Base-by-base conservation (phyloP, 169 alveolate genomes). In the Babesia caballi region DNA sequence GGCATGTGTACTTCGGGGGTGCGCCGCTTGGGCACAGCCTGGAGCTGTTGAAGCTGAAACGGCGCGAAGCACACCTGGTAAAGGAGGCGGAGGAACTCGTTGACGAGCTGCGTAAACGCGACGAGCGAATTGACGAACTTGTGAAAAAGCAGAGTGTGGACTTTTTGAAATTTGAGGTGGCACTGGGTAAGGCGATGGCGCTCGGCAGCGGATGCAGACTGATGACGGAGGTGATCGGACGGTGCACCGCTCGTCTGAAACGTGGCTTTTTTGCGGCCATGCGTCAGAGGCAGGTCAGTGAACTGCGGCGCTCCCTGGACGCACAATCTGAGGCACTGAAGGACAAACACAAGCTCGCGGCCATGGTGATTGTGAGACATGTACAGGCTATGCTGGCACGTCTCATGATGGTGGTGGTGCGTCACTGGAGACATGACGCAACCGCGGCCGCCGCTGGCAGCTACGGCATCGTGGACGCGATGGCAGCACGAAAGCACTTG, bases 1-100 rank as follows among this genome's bases (percentile, higher is more conserved):
- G 82, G n/a, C 82, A 77, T 47, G 72, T 77, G 6, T 77, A 53
- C 74, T 77, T 77, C 36, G 82, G 67, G 17, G 85, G 85, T 8
- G 42, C 58, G 49, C 85, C 85, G 33, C 56, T 77, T 5, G 46
- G 72, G 11, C 72, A 54, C 44, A 59, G 85, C 32, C 27, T 54
- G 33, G 67, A 77, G 58, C 28, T 61, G 4, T 30, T 66, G 19
- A n/a, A 19, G 52, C 28, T 51, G 21, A 58, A 60, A 21, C 53
- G 73, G 25, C 28, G 33, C n/a, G 61, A 66, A 27, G 44, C 30
- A 41, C 51, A 23, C 12, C 32, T 36, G 17, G 32, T 12, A 9
- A 40, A 50, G 36, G 56, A 59, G 49, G 28, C 40, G 25, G 51
- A 35, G 33, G 30, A 54, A 46, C 49, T 67, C 17, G 65, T 17